These are phyloP conservation scores for Castanea crenata DNA, from an alignment of 306 rosid genomes.

Conservation along the genomic window DNA sequence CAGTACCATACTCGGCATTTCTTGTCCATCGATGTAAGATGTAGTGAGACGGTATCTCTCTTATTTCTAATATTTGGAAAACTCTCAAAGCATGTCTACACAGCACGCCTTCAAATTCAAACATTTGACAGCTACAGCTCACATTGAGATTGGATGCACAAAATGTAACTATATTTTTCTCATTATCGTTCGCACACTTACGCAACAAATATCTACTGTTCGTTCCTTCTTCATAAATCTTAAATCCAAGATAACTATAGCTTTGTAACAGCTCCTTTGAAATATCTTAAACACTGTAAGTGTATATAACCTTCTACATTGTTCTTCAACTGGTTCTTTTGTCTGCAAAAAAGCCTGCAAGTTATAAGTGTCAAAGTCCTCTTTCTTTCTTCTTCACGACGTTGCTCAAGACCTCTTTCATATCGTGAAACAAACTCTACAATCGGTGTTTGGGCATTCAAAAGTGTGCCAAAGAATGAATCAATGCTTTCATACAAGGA, in stretches of 20 bases:
- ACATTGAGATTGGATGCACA: conserved; percentile 51
- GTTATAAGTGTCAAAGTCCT: conserved; percentile 73
- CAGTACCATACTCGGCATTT: conserved; percentile 81
- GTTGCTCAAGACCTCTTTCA: conserved; percentile 82
- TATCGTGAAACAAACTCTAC: conserved; percentile 71
- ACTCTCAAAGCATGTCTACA: conserved; percentile 87
- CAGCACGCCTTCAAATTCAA: conserved; percentile 87
- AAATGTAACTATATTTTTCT: conserved; percentile 67
- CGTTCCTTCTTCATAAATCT: conserved; percentile 63
- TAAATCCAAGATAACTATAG: conserved; percentile 85
- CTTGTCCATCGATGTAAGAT: conserved; percentile 87
- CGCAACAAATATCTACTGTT: conserved; percentile 81
- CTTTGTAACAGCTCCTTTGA: conserved; percentile 88
- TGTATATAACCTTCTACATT: conserved; percentile 82
- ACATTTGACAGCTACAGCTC: conserved; percentile 90
- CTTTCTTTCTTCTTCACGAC: conserved; percentile 82
- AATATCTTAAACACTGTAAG: conserved; percentile 73
- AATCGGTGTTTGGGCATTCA: conserved; percentile 75
- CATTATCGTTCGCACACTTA: conserved; percentile 67
- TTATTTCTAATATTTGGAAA: conserved; percentile 78
- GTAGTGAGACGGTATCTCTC: conserved; percentile 79
- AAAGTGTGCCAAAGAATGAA: conserved; percentile 68
- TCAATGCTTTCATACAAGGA: conserved; percentile 62
- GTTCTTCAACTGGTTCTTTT: conserved; percentile 87
- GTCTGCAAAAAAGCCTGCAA: conserved; percentile 86